Conservation (phyloP, 805 yeast genomes). For the Candida khao-thaluensis region DNA sequence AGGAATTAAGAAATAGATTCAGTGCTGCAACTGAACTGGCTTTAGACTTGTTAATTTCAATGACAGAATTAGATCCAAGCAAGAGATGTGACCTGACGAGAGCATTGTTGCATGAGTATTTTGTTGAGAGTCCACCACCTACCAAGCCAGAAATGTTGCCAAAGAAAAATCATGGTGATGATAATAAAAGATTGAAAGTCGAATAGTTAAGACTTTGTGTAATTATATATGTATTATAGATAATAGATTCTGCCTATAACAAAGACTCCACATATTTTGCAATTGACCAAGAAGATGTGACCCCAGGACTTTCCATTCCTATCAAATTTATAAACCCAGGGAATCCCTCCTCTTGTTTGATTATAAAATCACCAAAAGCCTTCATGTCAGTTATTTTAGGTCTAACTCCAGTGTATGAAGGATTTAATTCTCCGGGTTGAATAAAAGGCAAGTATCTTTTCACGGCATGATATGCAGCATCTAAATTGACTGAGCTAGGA, state of each 20-base stretch:
- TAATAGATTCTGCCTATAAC: slow-evolving; percentile 14
- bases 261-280: slow-evolving; percentile 62
- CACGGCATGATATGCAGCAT: slow-evolving; percentile 58
- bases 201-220: slow-evolving; percentile 1
- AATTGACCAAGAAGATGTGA: slow-evolving; percentile 80
- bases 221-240: slow-evolving; percentile 7
- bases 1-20: slow-evolving; percentile 77
- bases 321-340: slow-evolving; percentile 78
- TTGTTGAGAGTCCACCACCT: slow-evolving; percentile 71
- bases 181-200: slow-evolving; percentile 6
- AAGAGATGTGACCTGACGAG: slow-evolving; percentile 62
- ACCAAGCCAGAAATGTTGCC: slow-evolving; percentile 69
- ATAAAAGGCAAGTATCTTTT: slow-evolving; percentile 63
- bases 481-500: slow-evolving; percentile 49
- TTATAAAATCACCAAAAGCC: slow-evolving; percentile 69
- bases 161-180: slow-evolving; percentile 29
- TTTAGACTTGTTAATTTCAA: slow-evolving; percentile 64
- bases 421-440: slow-evolving; percentile 48
- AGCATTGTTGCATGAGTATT: slow-evolving; percentile 67
- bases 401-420: slow-evolving; percentile 79
- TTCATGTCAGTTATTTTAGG: slow-evolving; percentile 60
- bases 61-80: slow-evolving; percentile 79
- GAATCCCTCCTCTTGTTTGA: slow-evolving; percentile 65
- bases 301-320: slow-evolving; percentile 90
- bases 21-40: slow-evolving; percentile 90